Evolutionary conservation across 352 stramenopile species (phyloP), one percentile per base, ranked within the genome.

Genomic region (Globisporangium spinosum): DNA sequence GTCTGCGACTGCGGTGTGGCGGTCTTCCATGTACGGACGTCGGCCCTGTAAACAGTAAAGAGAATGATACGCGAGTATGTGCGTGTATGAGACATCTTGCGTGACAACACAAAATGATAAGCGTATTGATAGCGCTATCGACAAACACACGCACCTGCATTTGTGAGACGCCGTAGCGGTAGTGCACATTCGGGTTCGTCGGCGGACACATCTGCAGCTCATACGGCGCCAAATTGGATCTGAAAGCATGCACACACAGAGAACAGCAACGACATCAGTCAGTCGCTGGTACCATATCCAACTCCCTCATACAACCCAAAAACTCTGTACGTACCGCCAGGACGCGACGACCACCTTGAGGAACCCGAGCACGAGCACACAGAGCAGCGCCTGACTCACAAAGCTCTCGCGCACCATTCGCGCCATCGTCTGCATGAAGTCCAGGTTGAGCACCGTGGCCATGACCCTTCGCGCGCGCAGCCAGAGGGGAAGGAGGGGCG

Each of bases 21-120:
- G 76, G 70, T 98, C 92, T 64, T 98, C 92, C 90, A 98, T 97
- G 76, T 98, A 97, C 67, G 87, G 87, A 3, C 91, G 74, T 49
- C 87, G 76, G 27, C 89, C 85, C 77, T 93, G 22, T 3, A 40
- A 3, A 4, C 22, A 59, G 15, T 25, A 66, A n/a, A 27, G n/a
- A 9, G n/a, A 45, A 22, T 22, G 29, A 7, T 10, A 47, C 29
- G 29, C 29, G 29, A 32, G 29, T 4, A 32, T 32, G 29, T 32
- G 29, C 29, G 29, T 32, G 29, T 32, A 4, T 32, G 29, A 32
- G 29, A 32, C 29, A 32, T 32, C 29, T 32, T 32, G 29, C 29
- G 29, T 8, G 4, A 2, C 29, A 32, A 32, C 29, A 32, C 29
- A 32, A 32, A 32, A 3, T 32, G 29, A 32, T 32, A 35, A 8